phyloP scores from a whole-genome alignment of 768 basidiomycete species.

The Collybia mongolica region DNA sequence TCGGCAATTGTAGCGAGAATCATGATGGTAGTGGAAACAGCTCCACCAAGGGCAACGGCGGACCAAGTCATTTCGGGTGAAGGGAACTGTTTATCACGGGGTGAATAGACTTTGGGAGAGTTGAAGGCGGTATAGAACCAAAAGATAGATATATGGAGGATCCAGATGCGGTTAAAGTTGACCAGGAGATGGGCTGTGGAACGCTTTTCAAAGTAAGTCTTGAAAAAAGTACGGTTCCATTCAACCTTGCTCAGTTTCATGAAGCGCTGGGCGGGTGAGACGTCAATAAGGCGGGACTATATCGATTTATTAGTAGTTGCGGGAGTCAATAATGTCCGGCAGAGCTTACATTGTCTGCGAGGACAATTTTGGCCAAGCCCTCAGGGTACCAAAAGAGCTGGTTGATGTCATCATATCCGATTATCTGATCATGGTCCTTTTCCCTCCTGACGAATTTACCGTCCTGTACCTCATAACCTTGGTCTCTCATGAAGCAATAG shows the following conservation, averaged over 20 bases:
- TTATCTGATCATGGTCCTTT: slow-evolving; percentile 92
- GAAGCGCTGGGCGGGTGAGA: slow-evolving; percentile 90
- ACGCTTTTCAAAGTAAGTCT: slow-evolving; percentile 97
- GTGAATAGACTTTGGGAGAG: slow-evolving; percentile 88
- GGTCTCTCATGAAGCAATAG: slow-evolving; percentile 94
- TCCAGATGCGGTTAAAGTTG: slow-evolving; percentile 99
- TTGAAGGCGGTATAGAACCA: slow-evolving; percentile 99
- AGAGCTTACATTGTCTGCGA: slow-evolving; percentile 75
- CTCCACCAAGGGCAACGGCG: slow-evolving; percentile 93
- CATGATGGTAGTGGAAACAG: slow-evolving; percentile 93
- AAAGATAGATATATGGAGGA: slow-evolving; percentile 88
- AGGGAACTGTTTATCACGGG: slow-evolving; percentile 59
- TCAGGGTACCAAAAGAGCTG: slow-evolving; percentile 99
- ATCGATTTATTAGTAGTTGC: slow-evolving; percentile 4
- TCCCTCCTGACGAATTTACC: slow-evolving; percentile 94
- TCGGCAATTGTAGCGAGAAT: slow-evolving; percentile 90
- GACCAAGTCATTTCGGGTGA: slow-evolving; percentile 94
- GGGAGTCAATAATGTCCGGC: neutral
- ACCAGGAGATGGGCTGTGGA: slow-evolving; percentile 91
- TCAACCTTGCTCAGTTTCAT: slow-evolving; percentile 90
- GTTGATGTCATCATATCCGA: slow-evolving; percentile 99
- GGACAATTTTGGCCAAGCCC: slow-evolving; percentile 89
- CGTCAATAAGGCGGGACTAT: slow-evolving; percentile 88
- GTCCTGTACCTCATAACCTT: slow-evolving; percentile 94
- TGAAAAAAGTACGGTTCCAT: slow-evolving; percentile 96